phyloP scores from a whole-genome alignment of 495 filamentous ascomycete species.

The Xylaria bambusicola region DNA sequence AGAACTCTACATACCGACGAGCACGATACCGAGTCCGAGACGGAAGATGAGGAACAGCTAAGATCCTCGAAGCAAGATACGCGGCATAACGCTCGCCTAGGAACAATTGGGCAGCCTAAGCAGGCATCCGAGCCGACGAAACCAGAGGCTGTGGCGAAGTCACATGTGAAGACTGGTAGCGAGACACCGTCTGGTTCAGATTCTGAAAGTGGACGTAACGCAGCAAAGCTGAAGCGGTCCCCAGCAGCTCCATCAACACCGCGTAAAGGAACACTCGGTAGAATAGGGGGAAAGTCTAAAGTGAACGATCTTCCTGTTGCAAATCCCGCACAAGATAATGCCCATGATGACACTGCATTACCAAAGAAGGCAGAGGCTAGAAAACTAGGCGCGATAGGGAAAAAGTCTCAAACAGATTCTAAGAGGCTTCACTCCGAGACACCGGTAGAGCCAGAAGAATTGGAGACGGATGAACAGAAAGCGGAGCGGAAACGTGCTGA shows the following conservation, averaged over 20 bases:
- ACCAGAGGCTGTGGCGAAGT: slow-evolving; percentile 17
- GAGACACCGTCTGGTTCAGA: slow-evolving; percentile 48
- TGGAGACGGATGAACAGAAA: slow-evolving; percentile 48
- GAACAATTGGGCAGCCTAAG: slow-evolving; percentile 22
- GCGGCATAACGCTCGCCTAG: slow-evolving; percentile 18
- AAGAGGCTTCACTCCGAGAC: slow-evolving; percentile 23
- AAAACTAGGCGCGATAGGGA: slow-evolving; percentile 42
- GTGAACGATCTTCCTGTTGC: not conserved
- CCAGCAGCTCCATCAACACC: slow-evolving; percentile 25
- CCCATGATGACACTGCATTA: not conserved
- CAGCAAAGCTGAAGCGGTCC: slow-evolving; percentile 7
- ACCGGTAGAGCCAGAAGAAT: slow-evolving; percentile 15
- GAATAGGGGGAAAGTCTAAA: slow-evolving; percentile 44
- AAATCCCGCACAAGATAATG: not conserved
- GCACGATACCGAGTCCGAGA: slow-evolving; percentile 32
- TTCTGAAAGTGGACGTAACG: slow-evolving; percentile 16
- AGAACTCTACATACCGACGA: slow-evolving; percentile 27
- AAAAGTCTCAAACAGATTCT: slow-evolving; percentile 22
- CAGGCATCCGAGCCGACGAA: slow-evolving; percentile 19
- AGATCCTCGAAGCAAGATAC: slow-evolving; percentile 10
- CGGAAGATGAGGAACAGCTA: slow-evolving; percentile 21
- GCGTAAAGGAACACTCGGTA: slow-evolving; percentile 38
- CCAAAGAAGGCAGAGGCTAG: slow-evolving; percentile 23
- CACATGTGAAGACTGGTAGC: slow-evolving; percentile 19
- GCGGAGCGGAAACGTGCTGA: slow-evolving; percentile 65